phyloP scores from a whole-genome alignment of 495 filamentous ascomycete genomes.

The Xylona heveae region DNA sequence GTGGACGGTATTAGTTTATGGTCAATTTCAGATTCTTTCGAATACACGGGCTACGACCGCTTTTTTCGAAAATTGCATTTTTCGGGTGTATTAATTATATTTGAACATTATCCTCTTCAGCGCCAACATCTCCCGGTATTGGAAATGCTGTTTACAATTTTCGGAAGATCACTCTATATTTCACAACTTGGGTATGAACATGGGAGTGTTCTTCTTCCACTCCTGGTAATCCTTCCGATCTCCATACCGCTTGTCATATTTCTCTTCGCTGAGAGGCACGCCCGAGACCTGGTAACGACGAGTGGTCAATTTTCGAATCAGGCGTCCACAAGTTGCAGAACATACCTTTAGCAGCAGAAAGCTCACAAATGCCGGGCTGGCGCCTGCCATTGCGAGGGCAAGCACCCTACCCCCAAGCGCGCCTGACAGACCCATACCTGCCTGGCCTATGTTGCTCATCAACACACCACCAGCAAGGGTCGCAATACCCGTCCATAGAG shows the following conservation, averaged over 20 bases:
- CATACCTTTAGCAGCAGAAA: conserved; percentile 37
- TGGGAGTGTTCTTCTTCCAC: conserved; percentile 45
- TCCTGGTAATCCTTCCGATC: conserved; percentile 38
- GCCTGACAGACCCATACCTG: conserved; percentile 26
- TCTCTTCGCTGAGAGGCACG: conserved; percentile 37
- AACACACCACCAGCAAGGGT: conserved; percentile 27
- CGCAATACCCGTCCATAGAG: conserved; percentile 42
- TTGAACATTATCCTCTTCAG: no score
- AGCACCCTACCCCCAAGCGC: conserved; percentile 16
- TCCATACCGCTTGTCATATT: conserved; percentile 43
- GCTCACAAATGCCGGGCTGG: conserved; percentile 38
- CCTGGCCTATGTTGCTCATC: conserved; percentile 17
- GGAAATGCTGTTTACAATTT: background rate
- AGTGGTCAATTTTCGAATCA: no score
- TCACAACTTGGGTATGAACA: conserved; percentile 39
- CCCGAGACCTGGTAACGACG: conserved; percentile 34
- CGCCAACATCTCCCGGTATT: no score
- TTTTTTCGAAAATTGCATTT: no score
- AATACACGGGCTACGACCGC: no score
- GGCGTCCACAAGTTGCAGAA: no score
- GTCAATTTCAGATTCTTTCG: no score
- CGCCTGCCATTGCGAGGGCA: conserved; percentile 23
- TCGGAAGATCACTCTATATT: background rate
- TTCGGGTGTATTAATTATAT: no score
- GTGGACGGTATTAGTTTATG: no score